Conservation (phyloP, 805 yeast genomes). For the Teunomyces funiuensis region DNA sequence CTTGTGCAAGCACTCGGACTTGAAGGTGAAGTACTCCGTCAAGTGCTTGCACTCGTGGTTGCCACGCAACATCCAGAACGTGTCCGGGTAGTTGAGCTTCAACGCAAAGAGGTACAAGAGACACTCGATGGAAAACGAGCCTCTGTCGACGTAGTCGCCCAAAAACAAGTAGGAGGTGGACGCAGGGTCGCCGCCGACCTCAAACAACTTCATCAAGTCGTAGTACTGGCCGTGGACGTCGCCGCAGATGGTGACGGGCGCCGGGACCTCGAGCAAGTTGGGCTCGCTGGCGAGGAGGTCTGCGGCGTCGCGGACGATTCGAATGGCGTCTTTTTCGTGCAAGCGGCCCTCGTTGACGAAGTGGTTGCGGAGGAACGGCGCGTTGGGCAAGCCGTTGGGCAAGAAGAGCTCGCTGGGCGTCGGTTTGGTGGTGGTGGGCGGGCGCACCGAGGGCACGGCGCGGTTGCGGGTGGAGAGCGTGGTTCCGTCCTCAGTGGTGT, state of each 20-base stretch:
- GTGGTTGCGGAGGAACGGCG: slow-evolving; percentile 68
- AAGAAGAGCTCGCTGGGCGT: slow-evolving; percentile 66
- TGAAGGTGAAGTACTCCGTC: slow-evolving; percentile 92
- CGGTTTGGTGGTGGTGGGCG: slow-evolving; percentile 68
- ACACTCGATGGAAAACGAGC: slow-evolving; percentile 84
- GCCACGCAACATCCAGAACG: slow-evolving; percentile 84
- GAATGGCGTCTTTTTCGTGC: slow-evolving; percentile 64
- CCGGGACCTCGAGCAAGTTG: slow-evolving; percentile 74
- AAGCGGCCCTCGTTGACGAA: slow-evolving; percentile 81
- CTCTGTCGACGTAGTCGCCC: slow-evolving; percentile 96
- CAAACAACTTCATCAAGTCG: slow-evolving; percentile 86
- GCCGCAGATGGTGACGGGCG: slow-evolving; percentile 95
- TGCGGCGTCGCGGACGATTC: slow-evolving; percentile 66
- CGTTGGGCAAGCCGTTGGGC: slow-evolving; percentile 66
- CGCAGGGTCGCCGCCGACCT: slow-evolving; percentile 87
- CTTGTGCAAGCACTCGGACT: slow-evolving; percentile 85
- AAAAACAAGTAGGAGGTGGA: slow-evolving; percentile 76
- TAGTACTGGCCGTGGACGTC: slow-evolving; percentile 96
- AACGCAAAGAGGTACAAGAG: slow-evolving; percentile 72
- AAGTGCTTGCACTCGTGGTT: slow-evolving; percentile 94
- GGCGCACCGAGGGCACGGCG: slow-evolving; percentile 53
- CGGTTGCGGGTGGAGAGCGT: slow-evolving; percentile 56
- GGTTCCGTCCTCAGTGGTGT: slow-evolving; percentile 60
- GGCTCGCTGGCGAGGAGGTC: slow-evolving; percentile 67
- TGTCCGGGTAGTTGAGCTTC: slow-evolving; percentile 71